These are phyloP conservation scores for Serendipita vermifera DNA, from an alignment of 768 basidiomycete genomes.

Conservation along the genomic window DNA sequence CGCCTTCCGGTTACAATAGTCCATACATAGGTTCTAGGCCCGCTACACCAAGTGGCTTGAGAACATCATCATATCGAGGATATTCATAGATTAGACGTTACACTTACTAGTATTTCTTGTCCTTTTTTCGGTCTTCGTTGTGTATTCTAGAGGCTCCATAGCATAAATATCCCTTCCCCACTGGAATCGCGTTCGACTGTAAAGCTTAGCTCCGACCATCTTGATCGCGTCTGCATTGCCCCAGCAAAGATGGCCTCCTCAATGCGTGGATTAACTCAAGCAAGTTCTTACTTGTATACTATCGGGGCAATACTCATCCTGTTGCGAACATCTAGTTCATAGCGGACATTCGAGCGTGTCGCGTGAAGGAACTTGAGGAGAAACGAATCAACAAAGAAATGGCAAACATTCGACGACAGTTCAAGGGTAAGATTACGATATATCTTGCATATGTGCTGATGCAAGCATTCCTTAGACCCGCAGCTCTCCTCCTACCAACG, in stretches of 20 bases:
- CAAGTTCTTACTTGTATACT: constrained; percentile 24
- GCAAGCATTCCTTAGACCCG: not conserved
- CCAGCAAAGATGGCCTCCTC: constrained; percentile 58
- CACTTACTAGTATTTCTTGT: too few relatives aligned
- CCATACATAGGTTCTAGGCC: not conserved
- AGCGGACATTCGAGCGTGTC: constrained; percentile 92
- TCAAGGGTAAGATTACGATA: constrained; percentile 60
- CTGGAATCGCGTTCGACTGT: not conserved
- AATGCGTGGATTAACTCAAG: constrained; percentile 91
- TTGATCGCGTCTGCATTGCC: not conserved
- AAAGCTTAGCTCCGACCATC: constrained; percentile 4
- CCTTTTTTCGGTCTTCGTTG: too few relatives aligned
- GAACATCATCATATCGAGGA: not conserved
- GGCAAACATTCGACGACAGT: constrained; percentile 98
- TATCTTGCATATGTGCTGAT: constrained; percentile 7
- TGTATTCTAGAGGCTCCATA: constrained; percentile 10
- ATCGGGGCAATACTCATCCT: not conserved
- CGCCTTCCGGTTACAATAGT: constrained; percentile 37
- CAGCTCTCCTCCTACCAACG: constrained; percentile 48
- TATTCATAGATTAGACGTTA: constrained; percentile 7
- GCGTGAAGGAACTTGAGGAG: constrained; percentile 94
- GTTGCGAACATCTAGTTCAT: constrained; percentile 59
- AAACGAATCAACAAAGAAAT: constrained; percentile 99
- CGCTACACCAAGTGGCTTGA: not conserved
- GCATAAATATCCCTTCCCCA: too few relatives aligned